phyloP scores from a whole-genome alignment of 306 rosid genomes.

The Trifolium fragiferum region DNA sequence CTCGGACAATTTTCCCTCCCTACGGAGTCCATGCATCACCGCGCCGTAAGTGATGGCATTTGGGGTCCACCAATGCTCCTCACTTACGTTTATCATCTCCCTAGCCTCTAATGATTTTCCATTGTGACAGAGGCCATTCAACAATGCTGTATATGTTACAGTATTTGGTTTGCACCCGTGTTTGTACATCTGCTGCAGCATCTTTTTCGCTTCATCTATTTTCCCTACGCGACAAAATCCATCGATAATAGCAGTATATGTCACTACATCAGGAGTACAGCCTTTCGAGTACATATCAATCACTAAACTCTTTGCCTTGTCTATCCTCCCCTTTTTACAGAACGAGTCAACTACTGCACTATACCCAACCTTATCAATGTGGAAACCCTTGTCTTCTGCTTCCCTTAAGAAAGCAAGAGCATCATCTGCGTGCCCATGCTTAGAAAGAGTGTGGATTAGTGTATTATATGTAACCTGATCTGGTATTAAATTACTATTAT shows the following conservation, averaged over 20 bases:
- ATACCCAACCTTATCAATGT: slow-evolving; percentile 79
- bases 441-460: slow-evolving; percentile 70
- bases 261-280: slow-evolving; percentile 86
- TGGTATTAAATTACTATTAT: slow-evolving; percentile 55
- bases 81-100: slow-evolving; percentile 73
- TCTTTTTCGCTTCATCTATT: slow-evolving; percentile 82
- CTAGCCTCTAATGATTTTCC: slow-evolving; percentile 81
- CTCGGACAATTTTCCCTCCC: slow-evolving; percentile 80
- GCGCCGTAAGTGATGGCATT: slow-evolving; percentile 75
- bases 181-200: slow-evolving; percentile 86
- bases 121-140: slow-evolving; percentile 80
- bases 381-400: slow-evolving; percentile 71
- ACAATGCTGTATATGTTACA: slow-evolving; percentile 73
- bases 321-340: slow-evolving; percentile 68
- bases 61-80: slow-evolving; percentile 92
- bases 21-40: slow-evolving; percentile 81
- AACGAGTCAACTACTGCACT: slow-evolving; percentile 85
- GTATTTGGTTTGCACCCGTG: slow-evolving; percentile 85
- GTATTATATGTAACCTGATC: slow-evolving; percentile 87
- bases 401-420: slow-evolving; percentile 75
- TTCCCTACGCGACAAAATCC: slow-evolving; percentile 78
- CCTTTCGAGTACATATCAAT: slow-evolving; percentile 69
- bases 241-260: slow-evolving; percentile 73
- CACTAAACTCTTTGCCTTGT: slow-evolving; percentile 71
- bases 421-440: slow-evolving; percentile 76